Evolutionary conservation across 345 rosid species (phyloP).

Genomic region (Salix suchowensis): DNA sequence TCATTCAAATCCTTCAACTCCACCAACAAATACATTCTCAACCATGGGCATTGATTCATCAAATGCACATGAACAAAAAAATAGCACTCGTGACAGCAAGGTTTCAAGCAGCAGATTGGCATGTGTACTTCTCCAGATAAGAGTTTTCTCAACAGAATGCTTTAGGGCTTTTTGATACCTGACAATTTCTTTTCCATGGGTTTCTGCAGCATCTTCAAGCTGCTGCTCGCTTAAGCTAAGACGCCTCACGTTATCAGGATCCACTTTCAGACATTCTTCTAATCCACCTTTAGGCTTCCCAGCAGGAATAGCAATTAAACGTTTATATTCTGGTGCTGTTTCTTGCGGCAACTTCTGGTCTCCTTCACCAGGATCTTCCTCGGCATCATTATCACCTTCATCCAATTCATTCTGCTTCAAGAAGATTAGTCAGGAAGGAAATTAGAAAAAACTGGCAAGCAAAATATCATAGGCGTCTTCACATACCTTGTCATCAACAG

Average conservation of each 20-base stretch:
- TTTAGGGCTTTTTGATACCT: conserved; percentile 32
- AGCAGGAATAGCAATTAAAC: conserved; percentile 52
- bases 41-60: background rate
- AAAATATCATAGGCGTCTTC: background rate
- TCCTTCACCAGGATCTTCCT: conserved; percentile 15
- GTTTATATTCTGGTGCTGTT: conserved; percentile 36
- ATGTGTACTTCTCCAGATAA: background rate
- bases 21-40: background rate
- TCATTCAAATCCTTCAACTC: background rate
- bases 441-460: conserved; percentile 3
- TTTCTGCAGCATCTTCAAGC: conserved; percentile 50
- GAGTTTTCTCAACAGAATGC: background rate
- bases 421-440: conserved; percentile 9
- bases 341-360: conserved; percentile 4
- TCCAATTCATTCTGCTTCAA: conserved; percentile 40
- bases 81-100: background rate
- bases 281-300: conserved; percentile 53
- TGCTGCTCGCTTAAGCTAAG: conserved; percentile 62
- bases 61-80: background rate
- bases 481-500: conserved; percentile 37
- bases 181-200: conserved; percentile 49
- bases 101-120: background rate
- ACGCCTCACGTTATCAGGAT: conserved; percentile 48
- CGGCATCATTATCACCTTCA: conserved; percentile 28
- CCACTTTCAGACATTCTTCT: conserved; percentile 41